Conservation (phyloP, 163 green algal species). For the Volvox carteri region DNA sequence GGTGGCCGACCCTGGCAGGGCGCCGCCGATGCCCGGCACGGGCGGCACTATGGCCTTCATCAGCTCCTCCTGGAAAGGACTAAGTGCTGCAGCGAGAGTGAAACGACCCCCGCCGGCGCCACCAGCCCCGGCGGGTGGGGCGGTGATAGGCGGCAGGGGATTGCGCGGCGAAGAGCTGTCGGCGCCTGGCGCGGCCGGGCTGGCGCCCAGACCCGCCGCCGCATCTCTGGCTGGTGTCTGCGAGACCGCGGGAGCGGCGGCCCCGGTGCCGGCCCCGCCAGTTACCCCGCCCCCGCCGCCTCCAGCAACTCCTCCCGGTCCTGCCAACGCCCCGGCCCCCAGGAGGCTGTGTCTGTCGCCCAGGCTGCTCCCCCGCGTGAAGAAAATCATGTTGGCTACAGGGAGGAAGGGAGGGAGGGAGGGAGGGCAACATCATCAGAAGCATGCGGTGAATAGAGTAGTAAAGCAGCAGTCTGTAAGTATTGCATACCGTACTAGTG, state of each 20-base stretch:
- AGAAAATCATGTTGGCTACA: constrained; percentile 3
- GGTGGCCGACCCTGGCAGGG: neutral
- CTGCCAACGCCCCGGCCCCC: neutral
- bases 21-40: neutral
- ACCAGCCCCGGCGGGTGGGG: neutral
- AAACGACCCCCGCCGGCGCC: constrained; percentile 6
- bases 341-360: neutral
- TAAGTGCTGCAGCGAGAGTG: constrained; percentile 42
- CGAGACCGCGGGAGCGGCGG: neutral
- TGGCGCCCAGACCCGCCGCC: no score
- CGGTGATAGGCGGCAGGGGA: constrained; percentile 19
- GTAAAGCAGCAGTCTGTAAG: no score
- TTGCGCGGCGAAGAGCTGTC: neutral
- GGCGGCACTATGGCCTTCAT: constrained; percentile 31
- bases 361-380: constrained; percentile 4
- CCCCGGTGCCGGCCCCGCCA: neutral
- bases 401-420: no score
- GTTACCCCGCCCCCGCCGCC: neutral
- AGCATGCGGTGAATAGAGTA: no score
- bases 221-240: neutral
- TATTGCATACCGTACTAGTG: no score
- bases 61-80: constrained; percentile 33
- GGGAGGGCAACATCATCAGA: no score
- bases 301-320: no score
- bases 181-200: neutral